A percentile compares a stretch with the other conserved stretches of the same genome.
phyloP scores from a whole-genome alignment of 2,329 filamentous ascomycete species.

The Xylaria sp. region DNA sequence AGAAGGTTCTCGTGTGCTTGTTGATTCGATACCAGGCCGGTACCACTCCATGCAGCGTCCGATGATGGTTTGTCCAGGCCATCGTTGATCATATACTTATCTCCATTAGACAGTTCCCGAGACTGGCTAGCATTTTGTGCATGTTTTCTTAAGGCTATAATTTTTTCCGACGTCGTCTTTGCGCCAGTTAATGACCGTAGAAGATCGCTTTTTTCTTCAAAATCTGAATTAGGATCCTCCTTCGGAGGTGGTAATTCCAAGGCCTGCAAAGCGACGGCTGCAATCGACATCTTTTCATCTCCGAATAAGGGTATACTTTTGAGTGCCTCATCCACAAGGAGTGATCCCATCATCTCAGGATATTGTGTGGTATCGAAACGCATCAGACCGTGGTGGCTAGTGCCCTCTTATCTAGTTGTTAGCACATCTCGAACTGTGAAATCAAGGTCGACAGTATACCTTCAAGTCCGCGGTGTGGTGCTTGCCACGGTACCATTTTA shows the following conservation, averaged over 20 bases:
- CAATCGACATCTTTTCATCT: constrained; percentile 58
- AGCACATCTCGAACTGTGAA: constrained; percentile 39
- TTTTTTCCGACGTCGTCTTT: constrained; percentile 60
- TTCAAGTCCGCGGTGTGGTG: constrained; percentile 67
- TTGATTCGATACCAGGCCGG: constrained; percentile 60
- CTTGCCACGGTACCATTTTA: constrained; percentile 70
- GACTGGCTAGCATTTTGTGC: constrained; percentile 43
- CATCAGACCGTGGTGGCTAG: constrained; percentile 66
- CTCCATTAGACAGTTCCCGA: constrained; percentile 34
- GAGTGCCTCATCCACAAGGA: constrained; percentile 65
- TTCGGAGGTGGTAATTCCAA: constrained; percentile 52
- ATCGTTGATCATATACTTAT: constrained; percentile 36
- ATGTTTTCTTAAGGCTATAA: constrained; percentile 58
- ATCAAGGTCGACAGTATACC: constrained; percentile 51
- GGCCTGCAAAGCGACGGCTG: constrained; percentile 55
- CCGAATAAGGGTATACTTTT: constrained; percentile 69
- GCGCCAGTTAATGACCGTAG: constrained; percentile 57
- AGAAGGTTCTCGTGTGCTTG: constrained; percentile 69
- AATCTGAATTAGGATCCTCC: constrained; percentile 52
- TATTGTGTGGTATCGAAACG: constrained; percentile 67
- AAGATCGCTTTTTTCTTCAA: constrained; percentile 52
- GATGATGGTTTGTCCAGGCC: constrained; percentile 50
- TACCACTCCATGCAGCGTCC: constrained; percentile 53
- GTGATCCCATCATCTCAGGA: constrained; percentile 63
- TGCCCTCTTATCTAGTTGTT: constrained; percentile 55